Percentiles rank a stretch among this genome's conserved stretches.
These are phyloP conservation scores for Calonectria hawksworthii DNA, from an alignment of 2,329 filamentous ascomycete species.

Conservation along the genomic window DNA sequence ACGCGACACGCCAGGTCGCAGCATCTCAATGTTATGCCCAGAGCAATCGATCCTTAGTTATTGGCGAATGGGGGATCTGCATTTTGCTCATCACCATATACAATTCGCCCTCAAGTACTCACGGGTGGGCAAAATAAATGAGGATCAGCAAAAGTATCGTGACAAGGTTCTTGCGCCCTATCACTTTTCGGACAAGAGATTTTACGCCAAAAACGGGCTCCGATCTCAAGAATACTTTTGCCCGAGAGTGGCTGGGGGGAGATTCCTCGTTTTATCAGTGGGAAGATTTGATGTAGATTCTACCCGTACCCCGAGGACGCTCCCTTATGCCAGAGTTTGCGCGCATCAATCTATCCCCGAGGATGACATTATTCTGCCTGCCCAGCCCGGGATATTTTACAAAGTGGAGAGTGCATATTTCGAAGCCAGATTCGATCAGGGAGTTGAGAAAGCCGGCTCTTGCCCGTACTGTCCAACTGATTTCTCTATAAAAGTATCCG, in stretches of 20 bases:
- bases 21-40: not conserved
- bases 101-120: slow-evolving; percentile 33
- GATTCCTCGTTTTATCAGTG: slow-evolving; percentile 10
- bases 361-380: not conserved
- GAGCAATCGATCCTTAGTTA: too few relatives aligned
- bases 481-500: slow-evolving; percentile 7
- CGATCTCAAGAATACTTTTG: not conserved
- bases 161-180: not conserved
- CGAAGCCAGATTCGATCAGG: not conserved
- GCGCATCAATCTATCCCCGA: not conserved
- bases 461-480: slow-evolving; percentile 25
- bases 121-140: not conserved
- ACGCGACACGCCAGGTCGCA: not conserved
- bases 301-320: too few relatives aligned
- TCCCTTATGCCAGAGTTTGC: not conserved
- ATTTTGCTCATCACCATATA: slow-evolving; percentile 13
- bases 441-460: not conserved
- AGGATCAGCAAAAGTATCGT: not conserved
- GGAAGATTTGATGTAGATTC: not conserved
- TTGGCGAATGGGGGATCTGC: too few relatives aligned
- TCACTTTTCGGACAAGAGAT: not conserved
- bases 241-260: slow-evolving; percentile 25
- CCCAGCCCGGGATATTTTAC: not conserved
- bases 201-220: not conserved
- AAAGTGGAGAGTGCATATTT: not conserved